Evolutionary conservation across 1,284 basidiomycete species (phyloP), one percentile per base, ranked within the genome.

Genomic region (Leccinum subrobustum): DNA sequence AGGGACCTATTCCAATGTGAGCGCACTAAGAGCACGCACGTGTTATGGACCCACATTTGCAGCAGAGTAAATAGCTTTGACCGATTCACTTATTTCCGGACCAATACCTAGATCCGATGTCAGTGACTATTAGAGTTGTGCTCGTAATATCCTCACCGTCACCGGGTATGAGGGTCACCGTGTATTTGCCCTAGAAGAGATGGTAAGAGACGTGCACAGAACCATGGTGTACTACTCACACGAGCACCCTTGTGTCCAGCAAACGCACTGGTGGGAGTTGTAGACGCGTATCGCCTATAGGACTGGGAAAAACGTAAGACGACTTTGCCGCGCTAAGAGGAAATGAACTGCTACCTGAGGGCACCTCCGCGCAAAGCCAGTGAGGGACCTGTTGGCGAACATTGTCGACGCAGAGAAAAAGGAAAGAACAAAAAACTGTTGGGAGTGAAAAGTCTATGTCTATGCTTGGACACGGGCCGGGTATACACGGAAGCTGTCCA

Each of bases 81-180:
- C 90, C 63, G 96, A 91, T 81, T 97, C 84, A 77, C 94, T 93
- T 70, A 99, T 98, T 82, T 99, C 97, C 54, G 96, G 95, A 55
- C 97, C 97, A 82, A 99, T 99, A 77, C 96, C 94, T 95, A 66
- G 31, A 51, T 56, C 47, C 60, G 60, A 63, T 54, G 65, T 69
- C 59, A 72, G 59, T 48, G n/a, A 55, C 60, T 51, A 11, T 51
- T 63, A 29, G 66, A 67, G 56, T 70, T 64, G 65, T 73, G 68
- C 39, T 69, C 64, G 44, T 69, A 64, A 54, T 67, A 70, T 54
- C 72, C 84, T 71, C 65, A 93, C 93, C 92, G 74, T 96, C 94
- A 74, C 94, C 94, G 50, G 94, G 92, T 75, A 96, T 93, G 65
- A 96, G 80, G 54, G 95, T 95, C 55, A 96, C 95, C 53, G 90